Conservation (phyloP, 352 stramenopile genomes). For the Phytophthora brassicae region DNA sequence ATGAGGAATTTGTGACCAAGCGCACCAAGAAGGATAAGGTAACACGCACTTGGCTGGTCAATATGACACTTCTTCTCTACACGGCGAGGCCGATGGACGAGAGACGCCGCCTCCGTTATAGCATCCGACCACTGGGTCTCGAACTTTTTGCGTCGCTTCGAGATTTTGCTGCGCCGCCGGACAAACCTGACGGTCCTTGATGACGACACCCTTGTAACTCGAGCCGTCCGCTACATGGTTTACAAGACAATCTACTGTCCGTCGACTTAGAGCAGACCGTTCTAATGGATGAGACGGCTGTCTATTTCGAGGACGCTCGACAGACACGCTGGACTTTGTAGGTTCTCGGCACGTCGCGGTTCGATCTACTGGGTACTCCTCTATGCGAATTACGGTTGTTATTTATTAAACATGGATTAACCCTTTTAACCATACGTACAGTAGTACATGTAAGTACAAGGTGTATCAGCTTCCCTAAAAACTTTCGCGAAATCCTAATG, state of each 20-base stretch:
- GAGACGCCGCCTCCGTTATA: constrained; percentile 2
- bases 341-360: constrained; percentile 23
- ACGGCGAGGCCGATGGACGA: neutral
- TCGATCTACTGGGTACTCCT: constrained; percentile 24
- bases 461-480: too few species aligned
- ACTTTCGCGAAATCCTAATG: too few species aligned
- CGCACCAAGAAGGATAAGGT: constrained; percentile 1
- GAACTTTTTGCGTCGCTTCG: constrained; percentile 24
- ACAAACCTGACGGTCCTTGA: constrained; percentile 26
- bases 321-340: constrained; percentile 10
- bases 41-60: neutral
- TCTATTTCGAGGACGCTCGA: constrained; percentile 28
- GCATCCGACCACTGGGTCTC: constrained; percentile 28
- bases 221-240: constrained; percentile 12
- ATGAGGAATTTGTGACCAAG: constrained; percentile 3
- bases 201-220: constrained; percentile 13
- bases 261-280: constrained; percentile 10
- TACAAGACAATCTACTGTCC: neutral
- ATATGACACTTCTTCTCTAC: neutral
- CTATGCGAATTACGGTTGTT: constrained; percentile 26
- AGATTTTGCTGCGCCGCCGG: constrained; percentile 16
- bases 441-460: too few species aligned
- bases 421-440: too few species aligned
- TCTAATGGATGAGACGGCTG: constrained; percentile 29
- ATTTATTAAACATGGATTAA: too few species aligned